phyloP scores from a whole-genome alignment of 768 basidiomycete genomes.

The Austroboletus festivus region DNA sequence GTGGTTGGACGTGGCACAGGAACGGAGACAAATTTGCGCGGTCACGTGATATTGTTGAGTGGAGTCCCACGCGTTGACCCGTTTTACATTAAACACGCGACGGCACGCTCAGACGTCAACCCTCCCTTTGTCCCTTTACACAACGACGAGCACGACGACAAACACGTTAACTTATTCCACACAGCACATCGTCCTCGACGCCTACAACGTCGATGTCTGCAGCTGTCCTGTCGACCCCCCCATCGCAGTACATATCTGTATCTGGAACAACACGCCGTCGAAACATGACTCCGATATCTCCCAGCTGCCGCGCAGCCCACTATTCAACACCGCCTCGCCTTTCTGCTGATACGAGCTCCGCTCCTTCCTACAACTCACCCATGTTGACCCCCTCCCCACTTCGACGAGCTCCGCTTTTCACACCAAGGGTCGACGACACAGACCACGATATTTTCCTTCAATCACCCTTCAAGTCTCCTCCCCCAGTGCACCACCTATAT shows the following conservation, averaged over 20 bases:
- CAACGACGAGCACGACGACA: constrained; percentile 23
- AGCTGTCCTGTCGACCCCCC: constrained; percentile 30
- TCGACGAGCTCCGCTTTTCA: constrained; percentile 42
- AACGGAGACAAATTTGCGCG: constrained; percentile 25
- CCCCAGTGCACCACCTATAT: constrained; percentile 41
- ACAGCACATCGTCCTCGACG: constrained; percentile 6
- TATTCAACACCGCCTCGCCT: constrained; percentile 36
- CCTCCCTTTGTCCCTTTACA: constrained; percentile 16
- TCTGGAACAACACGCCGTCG: constrained; percentile 30
- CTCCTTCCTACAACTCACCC: constrained; percentile 47
- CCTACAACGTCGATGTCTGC: constrained; percentile 19
- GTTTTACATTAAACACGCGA: constrained; percentile 31
- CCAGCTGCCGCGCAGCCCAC: constrained; percentile 32
- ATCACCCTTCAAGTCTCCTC: constrained; percentile 49
- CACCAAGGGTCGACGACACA: constrained; percentile 22
- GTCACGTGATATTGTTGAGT: constrained; percentile 36
- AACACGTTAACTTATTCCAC: constrained; percentile 16
- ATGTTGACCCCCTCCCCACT: constrained; percentile 67
- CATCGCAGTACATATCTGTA: constrained; percentile 35
- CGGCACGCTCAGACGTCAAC: constrained; percentile 9
- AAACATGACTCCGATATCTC: constrained; percentile 31
- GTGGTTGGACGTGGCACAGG: background rate
- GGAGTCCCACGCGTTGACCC: constrained; percentile 27
- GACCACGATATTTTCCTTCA: constrained; percentile 51
- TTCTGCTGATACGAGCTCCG: constrained; percentile 16